Base-by-base conservation (phyloP, 2,329 filamentous ascomycete species). In the Colletotrichum orchidophilum region DNA sequence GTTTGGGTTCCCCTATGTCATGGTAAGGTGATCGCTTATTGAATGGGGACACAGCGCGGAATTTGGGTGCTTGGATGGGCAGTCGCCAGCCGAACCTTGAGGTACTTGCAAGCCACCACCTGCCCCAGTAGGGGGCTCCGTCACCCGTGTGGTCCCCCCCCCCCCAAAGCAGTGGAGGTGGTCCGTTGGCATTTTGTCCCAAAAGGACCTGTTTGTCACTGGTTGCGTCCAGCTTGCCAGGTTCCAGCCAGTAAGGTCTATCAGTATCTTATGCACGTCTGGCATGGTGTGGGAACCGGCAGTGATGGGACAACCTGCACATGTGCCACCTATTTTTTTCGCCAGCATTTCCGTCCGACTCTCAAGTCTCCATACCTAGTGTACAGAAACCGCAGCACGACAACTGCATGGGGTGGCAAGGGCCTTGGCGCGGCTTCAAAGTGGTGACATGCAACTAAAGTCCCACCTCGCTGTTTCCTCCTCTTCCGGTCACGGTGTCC, bases 331-430 rank as follows among this genome's bases (percentile, higher is more conserved):
- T 27, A 67, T n/a, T 53, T 29, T 21, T 58, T n/a, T 42, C 52
- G 35, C 33, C 24, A 60, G 35, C 50, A 29, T 46, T 67, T 67
- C 52, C 57, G 57, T 67, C 63, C 39, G 27, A 53, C 60, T 60
- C 31, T 49, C 53, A 5, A 13, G 5, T 31, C 24, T 18, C 18
- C 39, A n/a, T 46, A 9, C 15, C 15, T 42, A n/a, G 18, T 9
- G 9, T 2, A 11, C 39, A 46, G 39, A 46, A 46, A n/a, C 18
- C 21, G 39, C 39, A 46, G 39, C 39, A 46, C 18, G 21, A 9
- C 39, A 46, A 46, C 39, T 46, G 39, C 21, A n/a, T 24, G 12
- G 31, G 7, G 53, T 59, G 60, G 53, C 42, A 53, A 66, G 42
- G 21, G 42, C 49, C 61, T 69, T 64, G 59, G 61, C 54, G 24